A percentile compares a stretch with the other conserved stretches of the same genome.
Conservation (phyloP, 495 filamentous ascomycete species). For the Penicillium taxi region DNA sequence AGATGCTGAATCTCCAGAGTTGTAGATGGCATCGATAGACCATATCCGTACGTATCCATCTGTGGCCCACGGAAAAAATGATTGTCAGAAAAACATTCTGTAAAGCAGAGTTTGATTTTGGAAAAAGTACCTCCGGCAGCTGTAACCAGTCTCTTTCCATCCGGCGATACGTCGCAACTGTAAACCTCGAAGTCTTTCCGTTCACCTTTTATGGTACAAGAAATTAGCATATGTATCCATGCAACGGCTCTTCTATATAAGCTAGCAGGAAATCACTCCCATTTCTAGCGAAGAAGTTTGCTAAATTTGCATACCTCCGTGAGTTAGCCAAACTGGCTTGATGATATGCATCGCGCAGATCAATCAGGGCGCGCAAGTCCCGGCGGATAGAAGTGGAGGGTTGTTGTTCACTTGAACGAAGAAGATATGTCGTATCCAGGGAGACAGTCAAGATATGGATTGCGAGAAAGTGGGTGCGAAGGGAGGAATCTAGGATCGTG, state of each 20-base stretch:
- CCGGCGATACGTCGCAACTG: slow-evolving; percentile 92
- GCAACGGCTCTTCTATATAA: neutral
- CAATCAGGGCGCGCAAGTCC: slow-evolving; percentile 5
- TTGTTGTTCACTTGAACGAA: too few relatives aligned
- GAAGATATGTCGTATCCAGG: too few relatives aligned
- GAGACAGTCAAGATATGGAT: neutral
- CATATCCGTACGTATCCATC: slow-evolving; percentile 96
- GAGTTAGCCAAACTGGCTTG: slow-evolving; percentile 88
- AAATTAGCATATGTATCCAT: neutral
- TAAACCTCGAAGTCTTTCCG: slow-evolving; percentile 97
- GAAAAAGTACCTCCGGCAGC: slow-evolving; percentile 72
- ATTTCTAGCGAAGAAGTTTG: neutral
- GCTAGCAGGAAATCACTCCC: neutral
- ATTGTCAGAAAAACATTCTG: slow-evolving; percentile 3
- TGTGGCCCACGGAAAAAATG: slow-evolving; percentile 22
- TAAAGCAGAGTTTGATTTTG: neutral
- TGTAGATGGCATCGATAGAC: slow-evolving; percentile 90
- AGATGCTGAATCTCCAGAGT: slow-evolving; percentile 56
- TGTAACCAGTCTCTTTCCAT: slow-evolving; percentile 83
- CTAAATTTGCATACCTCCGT: slow-evolving; percentile 57
- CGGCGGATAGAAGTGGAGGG: too few relatives aligned
- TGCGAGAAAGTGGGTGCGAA: neutral
- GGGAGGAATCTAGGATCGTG: slow-evolving; percentile 1
- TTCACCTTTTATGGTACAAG: slow-evolving; percentile 51
- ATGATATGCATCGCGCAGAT: slow-evolving; percentile 69